These are phyloP conservation scores for Cyanodermella asteris DNA, from an alignment of 2,329 filamentous ascomycete species.

Conservation along the genomic window DNA sequence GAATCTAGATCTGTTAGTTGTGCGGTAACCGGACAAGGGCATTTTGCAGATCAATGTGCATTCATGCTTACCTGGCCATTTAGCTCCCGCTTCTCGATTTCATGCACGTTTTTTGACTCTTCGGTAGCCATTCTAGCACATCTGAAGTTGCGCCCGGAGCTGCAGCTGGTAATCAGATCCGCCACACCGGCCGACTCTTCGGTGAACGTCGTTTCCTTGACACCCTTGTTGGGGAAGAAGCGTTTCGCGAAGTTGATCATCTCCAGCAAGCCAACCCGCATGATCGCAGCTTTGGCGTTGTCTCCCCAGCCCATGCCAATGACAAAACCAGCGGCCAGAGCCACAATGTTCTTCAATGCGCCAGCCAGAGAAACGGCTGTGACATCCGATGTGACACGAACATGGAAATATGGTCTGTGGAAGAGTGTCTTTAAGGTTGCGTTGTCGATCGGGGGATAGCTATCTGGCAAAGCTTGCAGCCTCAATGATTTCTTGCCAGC, in stretches of 20 bases:
- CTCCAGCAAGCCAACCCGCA: conserved; percentile 86
- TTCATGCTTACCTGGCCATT: no score
- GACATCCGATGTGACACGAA: conserved; percentile 84
- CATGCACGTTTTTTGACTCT: conserved; percentile 55
- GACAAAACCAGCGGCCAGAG: conserved; percentile 82
- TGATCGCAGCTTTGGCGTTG: conserved; percentile 95
- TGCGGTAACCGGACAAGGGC: no score
- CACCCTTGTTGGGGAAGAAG: conserved; percentile 73
- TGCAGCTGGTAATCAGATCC: conserved; percentile 85
- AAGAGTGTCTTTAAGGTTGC: conserved; percentile 66
- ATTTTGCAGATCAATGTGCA: no score
- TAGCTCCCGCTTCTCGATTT: conserved; percentile 72
- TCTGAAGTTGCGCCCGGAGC: conserved; percentile 77
- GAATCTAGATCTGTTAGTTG: no score
- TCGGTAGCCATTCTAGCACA: conserved; percentile 78
- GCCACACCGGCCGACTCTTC: conserved; percentile 89
- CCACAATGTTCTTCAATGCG: conserved; percentile 91
- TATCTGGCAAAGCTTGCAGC: conserved; percentile 52
- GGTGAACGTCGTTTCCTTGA: conserved; percentile 74
- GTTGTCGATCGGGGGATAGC: conserved; percentile 76
- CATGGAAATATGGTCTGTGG: conserved; percentile 93
- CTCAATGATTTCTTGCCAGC: conserved; percentile 43
- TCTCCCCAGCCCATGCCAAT: conserved; percentile 93
- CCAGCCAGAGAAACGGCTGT: conserved; percentile 87
- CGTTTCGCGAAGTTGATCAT: conserved; percentile 90